These are phyloP conservation scores for Chrysopogon serrulatus DNA, from an alignment of 176 grass and related monocot genomes.

Conservation along the genomic window DNA sequence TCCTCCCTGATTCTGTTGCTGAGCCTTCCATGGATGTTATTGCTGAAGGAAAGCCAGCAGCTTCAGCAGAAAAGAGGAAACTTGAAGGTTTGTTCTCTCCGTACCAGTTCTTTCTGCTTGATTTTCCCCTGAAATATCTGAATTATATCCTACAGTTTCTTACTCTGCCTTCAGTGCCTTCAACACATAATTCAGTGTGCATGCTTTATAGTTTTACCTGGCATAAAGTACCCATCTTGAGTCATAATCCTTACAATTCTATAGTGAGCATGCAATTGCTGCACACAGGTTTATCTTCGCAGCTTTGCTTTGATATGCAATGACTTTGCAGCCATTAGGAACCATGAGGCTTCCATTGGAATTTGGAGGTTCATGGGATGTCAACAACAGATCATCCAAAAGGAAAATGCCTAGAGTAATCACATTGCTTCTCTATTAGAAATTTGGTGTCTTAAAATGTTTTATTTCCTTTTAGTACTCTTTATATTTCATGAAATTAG, in stretches of 20 bases:
- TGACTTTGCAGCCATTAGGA: not conserved
- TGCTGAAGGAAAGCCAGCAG: constrained; percentile 50
- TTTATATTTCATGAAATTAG: not conserved
- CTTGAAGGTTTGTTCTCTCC: constrained; percentile 64
- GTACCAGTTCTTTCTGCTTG: not conserved
- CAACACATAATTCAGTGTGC: not conserved
- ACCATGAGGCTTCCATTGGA: not conserved
- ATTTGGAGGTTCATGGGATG: not conserved
- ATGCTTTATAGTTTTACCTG: not conserved
- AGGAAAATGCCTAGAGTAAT: not conserved
- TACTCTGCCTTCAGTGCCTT: not conserved
- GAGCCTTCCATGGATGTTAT: constrained; percentile 40
- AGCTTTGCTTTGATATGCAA: not conserved
- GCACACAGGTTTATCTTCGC: not conserved
- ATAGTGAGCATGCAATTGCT: not conserved
- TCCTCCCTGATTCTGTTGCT: constrained; percentile 38
- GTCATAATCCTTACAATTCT: constrained; percentile 11
- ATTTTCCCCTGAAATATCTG: not conserved
- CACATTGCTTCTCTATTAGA: not conserved
- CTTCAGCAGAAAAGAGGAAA: constrained; percentile 84
- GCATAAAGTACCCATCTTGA: not conserved
- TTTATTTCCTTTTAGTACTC: not conserved
- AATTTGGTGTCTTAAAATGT: not conserved
- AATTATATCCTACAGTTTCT: not conserved
- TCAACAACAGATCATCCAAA: not conserved